Conservation (phyloP, 306 rosid species). For the Herpetospermum pedunculosum region DNA sequence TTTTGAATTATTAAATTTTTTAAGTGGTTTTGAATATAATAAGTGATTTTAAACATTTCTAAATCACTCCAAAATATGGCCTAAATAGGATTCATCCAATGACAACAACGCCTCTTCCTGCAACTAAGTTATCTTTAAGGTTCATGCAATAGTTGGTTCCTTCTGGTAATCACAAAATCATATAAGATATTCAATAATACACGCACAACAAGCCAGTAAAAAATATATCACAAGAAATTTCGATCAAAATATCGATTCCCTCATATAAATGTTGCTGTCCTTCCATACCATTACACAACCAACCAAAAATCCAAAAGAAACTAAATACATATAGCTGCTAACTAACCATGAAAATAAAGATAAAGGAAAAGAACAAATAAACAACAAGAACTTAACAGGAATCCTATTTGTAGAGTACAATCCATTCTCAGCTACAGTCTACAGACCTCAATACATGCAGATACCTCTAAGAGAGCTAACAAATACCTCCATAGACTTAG, state of each 20-base stretch:
- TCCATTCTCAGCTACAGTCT: conserved; percentile 2
- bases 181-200: neutral
- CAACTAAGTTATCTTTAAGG: neutral
- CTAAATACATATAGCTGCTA: neutral
- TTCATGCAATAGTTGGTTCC: neutral
- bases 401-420: neutral
- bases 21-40: too few species aligned
- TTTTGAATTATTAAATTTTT: too few species aligned
- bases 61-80: too few species aligned
- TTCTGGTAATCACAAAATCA: neutral
- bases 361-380: neutral
- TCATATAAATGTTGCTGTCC: neutral
- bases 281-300: conserved; percentile 12
- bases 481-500: conserved; percentile 2
- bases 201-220: neutral
- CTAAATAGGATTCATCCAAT: neutral
- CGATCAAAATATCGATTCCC: neutral
- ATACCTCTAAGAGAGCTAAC: neutral
- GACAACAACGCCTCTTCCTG: neutral
- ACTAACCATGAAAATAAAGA: neutral
- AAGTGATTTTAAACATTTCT: too few species aligned
- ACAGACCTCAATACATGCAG: neutral
- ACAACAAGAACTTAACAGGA: neutral
- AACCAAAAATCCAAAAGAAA: neutral
- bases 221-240: neutral